These are phyloP conservation scores for Gracilaria vermiculophylla DNA, from an alignment of 23 red algal genomes.

Conservation along the genomic window DNA sequence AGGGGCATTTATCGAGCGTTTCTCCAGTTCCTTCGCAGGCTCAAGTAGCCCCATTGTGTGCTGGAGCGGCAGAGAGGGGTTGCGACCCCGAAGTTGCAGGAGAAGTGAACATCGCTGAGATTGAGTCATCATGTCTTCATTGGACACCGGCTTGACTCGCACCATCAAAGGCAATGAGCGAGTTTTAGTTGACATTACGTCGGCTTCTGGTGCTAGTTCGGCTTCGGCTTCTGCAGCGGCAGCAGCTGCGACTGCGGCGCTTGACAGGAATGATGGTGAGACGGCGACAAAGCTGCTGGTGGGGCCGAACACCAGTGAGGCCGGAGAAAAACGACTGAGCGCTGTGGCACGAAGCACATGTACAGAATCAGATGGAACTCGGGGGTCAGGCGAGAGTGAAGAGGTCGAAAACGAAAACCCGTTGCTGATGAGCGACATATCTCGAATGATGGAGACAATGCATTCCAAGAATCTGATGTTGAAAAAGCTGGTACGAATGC, in stretches of 20 bases:
- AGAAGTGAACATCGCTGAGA: too few species aligned
- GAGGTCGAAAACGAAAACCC: neutral
- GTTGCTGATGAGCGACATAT: slow-evolving; percentile 45
- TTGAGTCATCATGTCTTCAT: neutral
- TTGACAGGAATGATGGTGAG: neutral
- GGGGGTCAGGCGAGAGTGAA: neutral
- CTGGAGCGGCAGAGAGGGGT: too few species aligned
- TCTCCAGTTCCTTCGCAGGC: too few species aligned
- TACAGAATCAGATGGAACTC: neutral
- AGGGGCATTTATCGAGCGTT: too few species aligned
- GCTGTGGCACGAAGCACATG: neutral
- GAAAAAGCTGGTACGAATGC: slow-evolving; percentile 32
- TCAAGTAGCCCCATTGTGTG: too few species aligned
- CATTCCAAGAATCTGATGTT: slow-evolving; percentile 56
- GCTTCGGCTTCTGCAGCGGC: neutral
- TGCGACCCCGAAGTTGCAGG: too few species aligned
- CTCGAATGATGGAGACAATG: slow-evolving; percentile 37
- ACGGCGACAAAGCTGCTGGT: neutral
- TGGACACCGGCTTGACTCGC: neutral
- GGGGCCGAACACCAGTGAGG: neutral
- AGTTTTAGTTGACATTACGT: neutral
- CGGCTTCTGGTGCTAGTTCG: too few species aligned
- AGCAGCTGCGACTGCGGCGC: neutral
- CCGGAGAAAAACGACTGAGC: neutral
- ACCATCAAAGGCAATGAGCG: neutral